These are phyloP conservation scores for Lentinula detonsa DNA, from an alignment of 768 basidiomycete genomes.

Conservation along the genomic window DNA sequence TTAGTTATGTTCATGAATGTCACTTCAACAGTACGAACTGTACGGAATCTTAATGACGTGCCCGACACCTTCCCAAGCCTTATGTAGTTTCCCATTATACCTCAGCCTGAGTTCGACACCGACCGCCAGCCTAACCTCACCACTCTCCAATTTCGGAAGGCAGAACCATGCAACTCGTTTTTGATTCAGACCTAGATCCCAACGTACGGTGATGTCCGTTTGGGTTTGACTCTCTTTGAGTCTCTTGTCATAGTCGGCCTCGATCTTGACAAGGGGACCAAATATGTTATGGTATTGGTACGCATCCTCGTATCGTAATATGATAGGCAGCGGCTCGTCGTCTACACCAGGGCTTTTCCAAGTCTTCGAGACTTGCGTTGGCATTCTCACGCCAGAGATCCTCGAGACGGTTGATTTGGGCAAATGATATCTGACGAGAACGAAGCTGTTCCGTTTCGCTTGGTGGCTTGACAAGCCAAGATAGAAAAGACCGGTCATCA, in stretches of 20 bases:
- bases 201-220: no score
- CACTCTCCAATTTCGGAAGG: slow-evolving; percentile 95
- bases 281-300: slow-evolving; percentile 99
- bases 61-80: slow-evolving; percentile 87
- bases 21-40: slow-evolving; percentile 48
- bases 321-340: slow-evolving; percentile 92
- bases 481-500: slow-evolving; percentile 95
- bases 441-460: slow-evolving; percentile 94
- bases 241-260: no score
- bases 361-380: slow-evolving; percentile 89
- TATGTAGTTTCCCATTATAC: slow-evolving; percentile 85
- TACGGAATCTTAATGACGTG: slow-evolving; percentile 99
- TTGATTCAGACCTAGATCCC: no score
- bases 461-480: slow-evolving; percentile 97
- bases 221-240: no score
- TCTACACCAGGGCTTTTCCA: slow-evolving; percentile 95
- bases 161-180: slow-evolving; percentile 52
- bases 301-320: slow-evolving; percentile 93
- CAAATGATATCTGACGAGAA: slow-evolving; percentile 94
- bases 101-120: slow-evolving; percentile 92
- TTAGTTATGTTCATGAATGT: background rate
- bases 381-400: slow-evolving; percentile 98
- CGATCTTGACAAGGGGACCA: background rate
- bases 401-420: slow-evolving; percentile 95
- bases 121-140: slow-evolving; percentile 93